These are phyloP conservation scores for Cercospora nicotianae DNA, from an alignment of 2,329 filamentous ascomycete species.

Conservation along the genomic window DNA sequence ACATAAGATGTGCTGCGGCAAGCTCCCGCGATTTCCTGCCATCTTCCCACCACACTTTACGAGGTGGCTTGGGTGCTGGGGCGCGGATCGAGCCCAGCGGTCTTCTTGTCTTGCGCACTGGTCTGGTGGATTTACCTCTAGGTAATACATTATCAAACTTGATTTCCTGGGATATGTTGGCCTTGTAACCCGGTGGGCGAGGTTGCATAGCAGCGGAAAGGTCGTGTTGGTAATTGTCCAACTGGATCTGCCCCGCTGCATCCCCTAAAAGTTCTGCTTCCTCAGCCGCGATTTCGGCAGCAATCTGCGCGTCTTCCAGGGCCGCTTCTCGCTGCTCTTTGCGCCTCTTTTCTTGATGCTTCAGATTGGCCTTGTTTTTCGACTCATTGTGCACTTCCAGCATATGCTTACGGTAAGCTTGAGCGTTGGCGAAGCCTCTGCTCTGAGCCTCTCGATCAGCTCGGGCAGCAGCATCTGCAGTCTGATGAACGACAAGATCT, in stretches of 20 bases:
- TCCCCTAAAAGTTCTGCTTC: slow-evolving; percentile 3
- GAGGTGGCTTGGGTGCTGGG: slow-evolving; percentile 2
- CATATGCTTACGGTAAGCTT: slow-evolving; percentile 15
- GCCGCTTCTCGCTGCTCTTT: neutral
- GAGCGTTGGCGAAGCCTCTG: slow-evolving; percentile 16
- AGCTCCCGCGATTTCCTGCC: neutral
- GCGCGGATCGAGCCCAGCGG: slow-evolving; percentile 17
- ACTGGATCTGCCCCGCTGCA: slow-evolving; percentile 25
- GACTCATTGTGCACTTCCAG: slow-evolving; percentile 7
- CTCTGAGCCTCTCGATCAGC: slow-evolving; percentile 15
- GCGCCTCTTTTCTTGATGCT: slow-evolving; percentile 1
- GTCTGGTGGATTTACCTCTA: neutral
- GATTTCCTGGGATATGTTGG: neutral
- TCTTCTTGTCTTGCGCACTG: slow-evolving; percentile 12
- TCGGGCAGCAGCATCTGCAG: slow-evolving; percentile 13
- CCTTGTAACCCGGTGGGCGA: neutral
- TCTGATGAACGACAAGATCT: slow-evolving; percentile 16
- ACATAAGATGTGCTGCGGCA: slow-evolving; percentile 18
- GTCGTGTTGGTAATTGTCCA: slow-evolving; percentile 29
- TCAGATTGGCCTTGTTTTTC: slow-evolving; percentile 1
- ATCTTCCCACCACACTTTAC: slow-evolving; percentile 17
- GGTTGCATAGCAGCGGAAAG: slow-evolving; percentile 14
- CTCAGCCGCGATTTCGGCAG: slow-evolving; percentile 11
- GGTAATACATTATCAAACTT: slow-evolving; percentile 8
- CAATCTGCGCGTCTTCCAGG: neutral